phyloP scores from a whole-genome alignment of 768 basidiomycete genomes.

The Trametes coccinea region DNA sequence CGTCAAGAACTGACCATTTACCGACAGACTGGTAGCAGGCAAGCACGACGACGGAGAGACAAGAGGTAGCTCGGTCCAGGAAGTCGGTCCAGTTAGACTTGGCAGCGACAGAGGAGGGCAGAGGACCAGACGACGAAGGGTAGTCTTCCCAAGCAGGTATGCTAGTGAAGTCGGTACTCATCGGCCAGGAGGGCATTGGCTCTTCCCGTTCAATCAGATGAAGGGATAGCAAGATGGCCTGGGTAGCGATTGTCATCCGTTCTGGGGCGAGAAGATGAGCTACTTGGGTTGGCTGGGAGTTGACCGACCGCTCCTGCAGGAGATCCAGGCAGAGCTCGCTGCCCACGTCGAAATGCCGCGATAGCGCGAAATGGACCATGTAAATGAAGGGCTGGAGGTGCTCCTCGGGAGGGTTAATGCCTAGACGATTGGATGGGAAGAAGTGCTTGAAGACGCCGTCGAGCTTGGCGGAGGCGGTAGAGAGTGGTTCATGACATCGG shows the following conservation, averaged over 20 bases:
- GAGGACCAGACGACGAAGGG: conserved; percentile 62
- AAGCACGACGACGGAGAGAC: conserved; percentile 56
- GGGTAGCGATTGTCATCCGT: conserved; percentile 69
- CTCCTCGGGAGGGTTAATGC: conserved; percentile 69
- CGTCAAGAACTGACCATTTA: conserved; percentile 80
- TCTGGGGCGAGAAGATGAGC: conserved; percentile 61
- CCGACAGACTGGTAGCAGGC: conserved; percentile 67
- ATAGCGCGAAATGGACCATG: conserved; percentile 79
- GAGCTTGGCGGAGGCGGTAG: conserved; percentile 78
- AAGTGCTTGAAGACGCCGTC: conserved; percentile 74
- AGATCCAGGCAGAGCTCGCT: conserved; percentile 79
- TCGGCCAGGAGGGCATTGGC: conserved; percentile 75
- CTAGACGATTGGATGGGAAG: conserved; percentile 69
- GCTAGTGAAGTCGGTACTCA: conserved; percentile 63
- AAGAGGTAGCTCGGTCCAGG: conserved; percentile 60
- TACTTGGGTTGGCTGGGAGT: conserved; percentile 42
- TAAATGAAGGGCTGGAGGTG: conserved; percentile 75
- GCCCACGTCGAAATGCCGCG: conserved; percentile 83
- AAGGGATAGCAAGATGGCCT: conserved; percentile 75
- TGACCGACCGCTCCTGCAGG: conserved; percentile 66
- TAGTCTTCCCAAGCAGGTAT: conserved; percentile 63
- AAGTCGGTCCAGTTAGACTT: conserved; percentile 75
- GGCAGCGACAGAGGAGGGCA: conserved; percentile 53
- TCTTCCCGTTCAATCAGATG: conserved; percentile 73
- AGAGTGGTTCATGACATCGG: conserved; percentile 82